Evolutionary conservation across 805 yeast species (phyloP).

Genomic region (Diddensiella santjacobensis): DNA sequence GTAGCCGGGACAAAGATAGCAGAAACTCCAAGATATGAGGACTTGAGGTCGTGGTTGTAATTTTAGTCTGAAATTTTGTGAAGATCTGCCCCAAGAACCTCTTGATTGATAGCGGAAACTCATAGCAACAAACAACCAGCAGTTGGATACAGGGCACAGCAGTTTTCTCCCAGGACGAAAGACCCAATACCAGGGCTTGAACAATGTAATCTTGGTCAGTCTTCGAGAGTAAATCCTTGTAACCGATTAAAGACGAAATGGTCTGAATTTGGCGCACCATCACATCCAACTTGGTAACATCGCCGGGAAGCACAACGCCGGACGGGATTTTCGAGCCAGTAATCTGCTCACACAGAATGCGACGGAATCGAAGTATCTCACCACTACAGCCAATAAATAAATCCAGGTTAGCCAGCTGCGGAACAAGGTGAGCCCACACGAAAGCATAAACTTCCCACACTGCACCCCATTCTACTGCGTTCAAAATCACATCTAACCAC

Average conservation of each 20-base stretch:
- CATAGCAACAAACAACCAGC: conserved; percentile 74
- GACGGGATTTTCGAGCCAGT: conserved; percentile 41
- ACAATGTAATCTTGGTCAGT: conserved; percentile 60
- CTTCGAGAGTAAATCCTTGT: conserved; percentile 47
- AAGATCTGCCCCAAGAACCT: conserved; percentile 64
- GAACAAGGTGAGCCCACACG: conserved; percentile 62
- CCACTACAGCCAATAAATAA: conserved; percentile 46
- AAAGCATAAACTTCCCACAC: conserved; percentile 72
- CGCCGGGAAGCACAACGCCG: conserved; percentile 38
- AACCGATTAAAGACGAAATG: conserved; percentile 50
- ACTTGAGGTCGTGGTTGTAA: conserved; percentile 64
- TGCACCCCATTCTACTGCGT: conserved; percentile 48
- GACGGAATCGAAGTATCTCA: conserved; percentile 41
- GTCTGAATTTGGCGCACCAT: conserved; percentile 63
- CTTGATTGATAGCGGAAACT: conserved; percentile 68
- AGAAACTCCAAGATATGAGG: conserved; percentile 75
- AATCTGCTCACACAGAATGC: conserved; percentile 57
- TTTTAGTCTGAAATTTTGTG: conserved; percentile 68
- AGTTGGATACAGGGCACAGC: conserved; percentile 76
- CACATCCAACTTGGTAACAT: conserved; percentile 54
- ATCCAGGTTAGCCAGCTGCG: conserved; percentile 58
- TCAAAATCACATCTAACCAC: conserved; percentile 51
- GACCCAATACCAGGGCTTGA: conserved; percentile 52
- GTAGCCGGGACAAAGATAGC: conserved; percentile 60
- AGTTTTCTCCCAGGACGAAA: conserved; percentile 68